These are phyloP conservation scores for Parascedosporium putredinis DNA, from an alignment of 2,329 filamentous ascomycete genomes.

Conservation along the genomic window DNA sequence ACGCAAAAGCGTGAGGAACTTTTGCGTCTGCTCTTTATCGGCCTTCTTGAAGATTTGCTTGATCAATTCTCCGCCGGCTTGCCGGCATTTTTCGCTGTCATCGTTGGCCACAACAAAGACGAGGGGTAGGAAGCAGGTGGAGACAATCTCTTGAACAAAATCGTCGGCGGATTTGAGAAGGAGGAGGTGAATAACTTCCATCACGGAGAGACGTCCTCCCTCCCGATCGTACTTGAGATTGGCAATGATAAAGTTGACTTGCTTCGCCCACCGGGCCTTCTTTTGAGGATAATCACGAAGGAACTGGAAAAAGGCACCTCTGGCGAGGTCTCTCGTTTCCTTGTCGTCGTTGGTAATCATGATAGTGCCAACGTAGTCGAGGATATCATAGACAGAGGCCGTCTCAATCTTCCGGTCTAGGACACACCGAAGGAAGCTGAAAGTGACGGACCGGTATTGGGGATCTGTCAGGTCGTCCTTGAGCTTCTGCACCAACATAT, in stretches of 20 bases:
- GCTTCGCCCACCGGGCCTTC: slow-evolving; percentile 78
- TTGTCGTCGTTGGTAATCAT: slow-evolving; percentile 96
- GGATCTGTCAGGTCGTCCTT: slow-evolving; percentile 88
- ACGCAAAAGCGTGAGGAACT: slow-evolving; percentile 60
- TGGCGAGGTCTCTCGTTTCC: slow-evolving; percentile 74
- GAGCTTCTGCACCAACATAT: slow-evolving; percentile 70
- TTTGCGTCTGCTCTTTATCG: slow-evolving; percentile 59
- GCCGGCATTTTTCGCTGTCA: slow-evolving; percentile 72
- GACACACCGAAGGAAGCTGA: slow-evolving; percentile 85
- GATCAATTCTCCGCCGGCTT: slow-evolving; percentile 69
- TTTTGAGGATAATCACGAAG: slow-evolving; percentile 89
- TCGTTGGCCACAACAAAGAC: slow-evolving; percentile 83
- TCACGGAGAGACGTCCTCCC: slow-evolving; percentile 80
- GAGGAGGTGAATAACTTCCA: slow-evolving; percentile 84
- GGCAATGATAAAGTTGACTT: slow-evolving; percentile 77
- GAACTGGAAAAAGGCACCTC: slow-evolving; percentile 89
- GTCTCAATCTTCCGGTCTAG: slow-evolving; percentile 79
- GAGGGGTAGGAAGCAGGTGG: slow-evolving; percentile 74
- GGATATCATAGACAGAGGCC: slow-evolving; percentile 77
- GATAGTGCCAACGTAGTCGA: slow-evolving; percentile 79
- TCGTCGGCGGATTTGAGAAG: slow-evolving; percentile 75
- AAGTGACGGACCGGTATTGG: slow-evolving; percentile 82
- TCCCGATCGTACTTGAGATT: slow-evolving; percentile 87
- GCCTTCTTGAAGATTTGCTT: slow-evolving; percentile 72
- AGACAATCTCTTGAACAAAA: slow-evolving; percentile 70